phyloP scores from a whole-genome alignment of 768 basidiomycete genomes.

The Trametes maxima region DNA sequence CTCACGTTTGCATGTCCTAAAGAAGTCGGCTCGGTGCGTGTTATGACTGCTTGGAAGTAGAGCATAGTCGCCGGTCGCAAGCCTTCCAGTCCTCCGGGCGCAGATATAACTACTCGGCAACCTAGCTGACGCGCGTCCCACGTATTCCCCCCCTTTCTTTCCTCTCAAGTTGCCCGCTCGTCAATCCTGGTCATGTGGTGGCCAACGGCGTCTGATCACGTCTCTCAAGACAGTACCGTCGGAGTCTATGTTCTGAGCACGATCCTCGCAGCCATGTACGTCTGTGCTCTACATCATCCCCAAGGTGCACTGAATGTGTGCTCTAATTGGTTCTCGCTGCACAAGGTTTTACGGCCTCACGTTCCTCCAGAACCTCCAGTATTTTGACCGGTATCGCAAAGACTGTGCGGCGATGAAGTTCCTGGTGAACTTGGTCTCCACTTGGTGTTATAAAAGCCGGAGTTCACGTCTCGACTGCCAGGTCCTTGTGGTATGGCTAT shows the following conservation, averaged over 20 bases:
- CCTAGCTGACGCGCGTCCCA: neutral
- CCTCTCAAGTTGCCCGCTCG: neutral
- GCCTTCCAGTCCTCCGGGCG: conserved; percentile 2
- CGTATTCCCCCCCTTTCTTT: neutral
- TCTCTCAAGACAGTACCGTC: conserved; percentile 15
- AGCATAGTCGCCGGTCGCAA: neutral
- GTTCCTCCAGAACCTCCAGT: conserved; percentile 19
- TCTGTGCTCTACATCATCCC: neutral
- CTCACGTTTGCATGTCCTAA: too few relatives aligned
- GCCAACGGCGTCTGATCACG: conserved; percentile 7
- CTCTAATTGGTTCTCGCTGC: neutral
- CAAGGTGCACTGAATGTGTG: neutral
- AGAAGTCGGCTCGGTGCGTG: neutral
- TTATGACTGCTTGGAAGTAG: neutral
- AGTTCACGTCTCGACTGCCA: neutral
- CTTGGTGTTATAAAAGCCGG: too few relatives aligned
- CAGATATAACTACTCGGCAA: neutral
- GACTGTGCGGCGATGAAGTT: conserved; percentile 13
- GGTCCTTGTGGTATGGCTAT: conserved; percentile 12
- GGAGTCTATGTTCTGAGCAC: conserved; percentile 15
- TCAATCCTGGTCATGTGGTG: conserved; percentile 11
- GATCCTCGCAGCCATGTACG: conserved; percentile 13
- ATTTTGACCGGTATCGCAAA: conserved; percentile 14
- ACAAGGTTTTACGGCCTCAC: conserved; percentile 22
- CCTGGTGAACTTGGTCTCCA: neutral